A percentile compares a stretch with the other conserved stretches of the same genome.
Conservation (phyloP, 768 basidiomycete genomes). For the Strobilomyces dryophilus region DNA sequence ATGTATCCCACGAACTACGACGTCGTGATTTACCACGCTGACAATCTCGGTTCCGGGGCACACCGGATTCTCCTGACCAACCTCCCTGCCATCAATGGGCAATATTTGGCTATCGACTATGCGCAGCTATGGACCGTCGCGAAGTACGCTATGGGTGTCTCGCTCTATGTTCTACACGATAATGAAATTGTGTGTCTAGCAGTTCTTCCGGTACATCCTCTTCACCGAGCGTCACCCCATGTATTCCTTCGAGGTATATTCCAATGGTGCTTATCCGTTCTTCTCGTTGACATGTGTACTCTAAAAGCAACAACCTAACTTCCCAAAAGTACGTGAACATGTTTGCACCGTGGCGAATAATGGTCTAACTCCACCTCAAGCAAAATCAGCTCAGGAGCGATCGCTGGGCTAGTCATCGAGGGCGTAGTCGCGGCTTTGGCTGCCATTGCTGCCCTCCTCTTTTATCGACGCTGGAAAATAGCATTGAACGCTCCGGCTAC, state of each 20-base stretch:
- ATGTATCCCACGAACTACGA: slow-evolving; percentile 19
- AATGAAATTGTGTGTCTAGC: neutral
- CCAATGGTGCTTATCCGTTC: neutral
- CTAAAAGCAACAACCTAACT: neutral
- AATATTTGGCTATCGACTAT: slow-evolving; percentile 31
- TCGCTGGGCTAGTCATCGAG: slow-evolving; percentile 21
- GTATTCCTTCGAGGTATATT: slow-evolving; percentile 6
- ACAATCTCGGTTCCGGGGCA: slow-evolving; percentile 37
- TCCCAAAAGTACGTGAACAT: slow-evolving; percentile 13
- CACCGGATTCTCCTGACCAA: slow-evolving; percentile 33
- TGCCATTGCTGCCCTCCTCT: slow-evolving; percentile 11
- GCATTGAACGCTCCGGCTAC: neutral
- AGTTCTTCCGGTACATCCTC: neutral
- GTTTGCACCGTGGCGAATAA: neutral
- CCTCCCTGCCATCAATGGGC: slow-evolving; percentile 19
- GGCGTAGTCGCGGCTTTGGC: slow-evolving; percentile 12
- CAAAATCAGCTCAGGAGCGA: slow-evolving; percentile 17
- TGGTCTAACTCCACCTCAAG: slow-evolving; percentile 9
- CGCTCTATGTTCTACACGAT: neutral
- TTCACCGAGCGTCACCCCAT: neutral
- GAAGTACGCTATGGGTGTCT: slow-evolving; percentile 10
- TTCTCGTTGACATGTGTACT: neutral
- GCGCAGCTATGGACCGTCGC: slow-evolving; percentile 23
- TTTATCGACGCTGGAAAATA: slow-evolving; percentile 23
- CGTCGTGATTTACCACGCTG: slow-evolving; percentile 31